Evolutionary conservation across 495 filamentous ascomycete species (phyloP).

Genomic region (Aspergillus nanangensis): DNA sequence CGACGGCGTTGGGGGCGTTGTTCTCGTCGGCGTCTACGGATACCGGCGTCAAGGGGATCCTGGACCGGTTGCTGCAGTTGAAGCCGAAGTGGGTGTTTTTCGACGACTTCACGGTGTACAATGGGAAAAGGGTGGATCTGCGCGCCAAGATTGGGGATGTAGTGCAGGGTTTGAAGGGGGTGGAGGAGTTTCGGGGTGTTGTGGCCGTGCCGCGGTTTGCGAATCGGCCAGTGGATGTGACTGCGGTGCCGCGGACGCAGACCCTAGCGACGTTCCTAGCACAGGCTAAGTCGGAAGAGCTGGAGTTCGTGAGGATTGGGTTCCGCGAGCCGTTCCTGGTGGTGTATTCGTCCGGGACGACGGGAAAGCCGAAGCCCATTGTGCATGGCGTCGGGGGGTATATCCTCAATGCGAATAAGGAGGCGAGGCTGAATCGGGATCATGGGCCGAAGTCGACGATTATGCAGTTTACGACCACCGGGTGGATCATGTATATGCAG

Average conservation of each 20-base stretch:
- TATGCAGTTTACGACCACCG: slow-evolving; percentile 59
- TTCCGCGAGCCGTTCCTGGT: slow-evolving; percentile 68
- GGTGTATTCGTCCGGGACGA: slow-evolving; percentile 68
- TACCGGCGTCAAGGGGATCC: slow-evolving; percentile 71
- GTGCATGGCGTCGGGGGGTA: slow-evolving; percentile 63
- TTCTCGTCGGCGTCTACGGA: slow-evolving; percentile 72
- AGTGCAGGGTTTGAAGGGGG: slow-evolving; percentile 52
- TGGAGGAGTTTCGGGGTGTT: slow-evolving; percentile 57
- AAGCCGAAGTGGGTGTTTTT: slow-evolving; percentile 70
- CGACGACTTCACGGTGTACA: slow-evolving; percentile 75
- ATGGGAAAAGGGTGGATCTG: slow-evolving; percentile 69
- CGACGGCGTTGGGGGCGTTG: slow-evolving; percentile 61
- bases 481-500: slow-evolving; percentile 80
- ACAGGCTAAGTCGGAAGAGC: slow-evolving; percentile 41
- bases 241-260: slow-evolving; percentile 45
- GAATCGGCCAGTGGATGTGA: slow-evolving; percentile 52
- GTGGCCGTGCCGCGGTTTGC: slow-evolving; percentile 64
- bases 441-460: slow-evolving; percentile 39
- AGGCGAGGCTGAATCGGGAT: slow-evolving; percentile 56
- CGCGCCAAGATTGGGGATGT: slow-evolving; percentile 66
- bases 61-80: slow-evolving; percentile 70
- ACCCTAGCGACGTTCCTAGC: slow-evolving; percentile 50
- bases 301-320: slow-evolving; percentile 53
- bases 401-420: slow-evolving; percentile 54
- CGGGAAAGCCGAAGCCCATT: slow-evolving; percentile 70